Evolutionary conservation across 1,284 basidiomycete genomes (phyloP).

Genomic region (Austroboletus niveus): DNA sequence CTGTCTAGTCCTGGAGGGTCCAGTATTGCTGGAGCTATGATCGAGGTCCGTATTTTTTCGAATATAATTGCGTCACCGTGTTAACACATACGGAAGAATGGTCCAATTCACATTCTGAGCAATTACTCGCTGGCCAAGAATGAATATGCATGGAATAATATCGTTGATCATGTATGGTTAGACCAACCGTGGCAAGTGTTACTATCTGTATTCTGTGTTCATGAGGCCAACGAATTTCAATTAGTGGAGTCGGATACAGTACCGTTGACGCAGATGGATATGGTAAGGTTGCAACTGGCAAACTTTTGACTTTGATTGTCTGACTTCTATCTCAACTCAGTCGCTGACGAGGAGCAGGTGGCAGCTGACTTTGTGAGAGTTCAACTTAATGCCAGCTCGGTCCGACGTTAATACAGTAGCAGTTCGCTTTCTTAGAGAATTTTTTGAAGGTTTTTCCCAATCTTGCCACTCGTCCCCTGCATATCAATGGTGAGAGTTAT

Average conservation of each 20-base stretch:
- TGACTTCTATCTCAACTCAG: slow-evolving; percentile 32
- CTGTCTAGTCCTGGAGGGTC: slow-evolving; percentile 65
- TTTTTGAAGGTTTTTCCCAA: slow-evolving; percentile 66
- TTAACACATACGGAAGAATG: slow-evolving; percentile 45
- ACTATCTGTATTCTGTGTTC: too few relatives aligned
- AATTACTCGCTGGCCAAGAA: slow-evolving; percentile 52
- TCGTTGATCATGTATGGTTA: slow-evolving; percentile 69
- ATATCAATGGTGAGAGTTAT: slow-evolving; percentile 69
- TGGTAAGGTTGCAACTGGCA: slow-evolving; percentile 36
- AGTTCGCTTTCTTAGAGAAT: slow-evolving; percentile 67
- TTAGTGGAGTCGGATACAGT: slow-evolving; percentile 60
- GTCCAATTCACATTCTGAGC: slow-evolving; percentile 54
- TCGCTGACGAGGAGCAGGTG: slow-evolving; percentile 62
- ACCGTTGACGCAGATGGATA: slow-evolving; percentile 60
- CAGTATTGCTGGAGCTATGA: slow-evolving; percentile 59
- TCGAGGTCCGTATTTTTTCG: slow-evolving; percentile 46
- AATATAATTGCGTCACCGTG: not conserved
- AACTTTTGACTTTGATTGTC: not conserved
- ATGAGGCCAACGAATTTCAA: not conserved
- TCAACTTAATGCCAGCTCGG: too few relatives aligned
- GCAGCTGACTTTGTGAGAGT: slow-evolving; percentile 62
- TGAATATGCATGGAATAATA: slow-evolving; percentile 52
- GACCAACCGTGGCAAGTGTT: slow-evolving; percentile 64
- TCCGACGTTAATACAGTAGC: not conserved
- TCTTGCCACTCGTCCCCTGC: slow-evolving; percentile 56